Evolutionary conservation across 176 grass and related monocot species (phyloP).

Genomic region (Echinochloa phyllopogon): DNA sequence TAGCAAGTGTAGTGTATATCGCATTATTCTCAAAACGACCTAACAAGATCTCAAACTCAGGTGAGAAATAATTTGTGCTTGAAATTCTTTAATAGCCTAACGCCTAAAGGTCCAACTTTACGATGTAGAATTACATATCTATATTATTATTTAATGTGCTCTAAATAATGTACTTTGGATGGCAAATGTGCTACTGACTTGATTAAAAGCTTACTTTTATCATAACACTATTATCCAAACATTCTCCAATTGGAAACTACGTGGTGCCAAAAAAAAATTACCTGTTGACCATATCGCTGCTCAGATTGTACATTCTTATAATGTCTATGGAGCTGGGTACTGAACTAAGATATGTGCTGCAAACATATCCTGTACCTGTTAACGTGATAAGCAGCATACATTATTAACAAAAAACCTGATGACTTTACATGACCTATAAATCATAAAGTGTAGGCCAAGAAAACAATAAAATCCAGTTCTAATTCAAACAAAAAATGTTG

Average conservation of each 20-base stretch:
- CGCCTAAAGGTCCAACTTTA: neutral
- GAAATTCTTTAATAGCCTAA: neutral
- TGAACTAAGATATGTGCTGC: constrained; percentile 80
- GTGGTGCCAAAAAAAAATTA: constrained; percentile 37
- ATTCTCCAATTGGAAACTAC: neutral
- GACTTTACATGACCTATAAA: constrained; percentile 33
- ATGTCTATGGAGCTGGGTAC: constrained; percentile 71
- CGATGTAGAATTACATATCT: neutral
- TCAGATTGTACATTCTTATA: constrained; percentile 92
- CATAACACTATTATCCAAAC: neutral
- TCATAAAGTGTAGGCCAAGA: neutral
- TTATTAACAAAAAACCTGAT: neutral
- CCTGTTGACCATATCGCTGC: constrained; percentile 66
- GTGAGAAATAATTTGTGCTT: neutral
- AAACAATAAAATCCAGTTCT: constrained; percentile 12
- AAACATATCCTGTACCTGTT: constrained; percentile 92
- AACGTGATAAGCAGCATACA: constrained; percentile 50
- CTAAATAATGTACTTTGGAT: neutral
- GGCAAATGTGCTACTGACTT: neutral
- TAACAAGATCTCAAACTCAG: neutral
- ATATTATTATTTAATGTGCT: neutral
- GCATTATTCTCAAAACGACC: neutral
- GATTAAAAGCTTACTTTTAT: neutral
- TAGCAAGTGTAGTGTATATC: neutral
- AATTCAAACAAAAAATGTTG: neutral